phyloP scores from a whole-genome alignment of 345 rosid genomes.

The Camelina hispida region DNA sequence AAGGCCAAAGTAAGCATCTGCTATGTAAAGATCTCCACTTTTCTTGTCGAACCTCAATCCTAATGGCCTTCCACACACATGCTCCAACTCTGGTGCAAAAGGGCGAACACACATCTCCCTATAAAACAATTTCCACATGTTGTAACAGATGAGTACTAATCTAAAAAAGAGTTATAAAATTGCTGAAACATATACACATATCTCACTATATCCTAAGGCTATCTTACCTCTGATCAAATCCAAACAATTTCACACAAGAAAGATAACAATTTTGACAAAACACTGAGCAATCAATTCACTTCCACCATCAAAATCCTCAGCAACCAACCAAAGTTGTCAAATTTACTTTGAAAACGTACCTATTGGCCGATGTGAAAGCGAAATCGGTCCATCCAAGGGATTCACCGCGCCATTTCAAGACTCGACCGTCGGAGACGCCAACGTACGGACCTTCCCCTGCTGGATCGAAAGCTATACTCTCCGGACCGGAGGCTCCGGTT shows the following conservation, averaged over 20 bases:
- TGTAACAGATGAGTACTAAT: background rate
- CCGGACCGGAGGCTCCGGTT: slow-evolving; percentile 67
- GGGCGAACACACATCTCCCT: slow-evolving; percentile 69
- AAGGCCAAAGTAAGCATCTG: slow-evolving; percentile 80
- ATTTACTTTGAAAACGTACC: slow-evolving; percentile 39
- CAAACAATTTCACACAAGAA: background rate
- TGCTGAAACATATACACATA: background rate
- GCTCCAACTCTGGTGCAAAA: slow-evolving; percentile 68
- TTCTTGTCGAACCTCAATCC: slow-evolving; percentile 66
- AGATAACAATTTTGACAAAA: slow-evolving; percentile 2
- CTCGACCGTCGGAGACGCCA: slow-evolving; percentile 70
- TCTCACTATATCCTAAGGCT: slow-evolving; percentile 23
- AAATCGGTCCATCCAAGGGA: slow-evolving; percentile 63
- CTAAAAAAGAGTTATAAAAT: background rate
- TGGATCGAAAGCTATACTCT: slow-evolving; percentile 66
- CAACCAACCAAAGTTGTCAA: background rate
- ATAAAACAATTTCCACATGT: slow-evolving; percentile 26
- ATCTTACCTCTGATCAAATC: slow-evolving; percentile 7
- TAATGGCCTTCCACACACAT: slow-evolving; percentile 78
- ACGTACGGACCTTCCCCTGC: slow-evolving; percentile 66
- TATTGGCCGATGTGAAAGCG: slow-evolving; percentile 56
- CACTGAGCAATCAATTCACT: background rate
- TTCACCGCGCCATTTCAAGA: slow-evolving; percentile 64
- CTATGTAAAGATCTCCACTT: slow-evolving; percentile 76
- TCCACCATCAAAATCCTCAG: background rate